Evolutionary conservation across 1,139 yeast genomes (phyloP).

Genomic region (Pichia sp.): DNA sequence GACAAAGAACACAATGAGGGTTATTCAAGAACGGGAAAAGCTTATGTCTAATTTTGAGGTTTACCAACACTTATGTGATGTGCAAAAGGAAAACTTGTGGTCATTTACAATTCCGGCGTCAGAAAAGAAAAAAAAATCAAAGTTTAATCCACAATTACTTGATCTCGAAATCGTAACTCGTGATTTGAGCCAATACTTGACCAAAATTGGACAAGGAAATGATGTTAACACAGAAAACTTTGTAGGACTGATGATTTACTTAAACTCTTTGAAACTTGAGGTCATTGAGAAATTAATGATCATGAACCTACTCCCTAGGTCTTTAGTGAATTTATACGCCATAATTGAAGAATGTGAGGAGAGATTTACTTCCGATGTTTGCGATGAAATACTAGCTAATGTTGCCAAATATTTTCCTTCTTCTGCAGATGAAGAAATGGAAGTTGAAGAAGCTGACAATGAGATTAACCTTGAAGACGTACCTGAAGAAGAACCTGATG

Average conservation of each 20-base stretch:
- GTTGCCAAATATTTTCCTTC: slow-evolving; percentile 45
- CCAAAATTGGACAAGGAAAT: slow-evolving; percentile 25
- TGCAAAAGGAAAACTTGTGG: slow-evolving; percentile 45
- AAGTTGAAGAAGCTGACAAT: slow-evolving; percentile 12
- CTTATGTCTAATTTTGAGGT: slow-evolving; percentile 73
- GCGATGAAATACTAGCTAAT: slow-evolving; percentile 46
- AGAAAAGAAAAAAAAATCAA: slow-evolving; percentile 21
- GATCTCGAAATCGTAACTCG: slow-evolving; percentile 64
- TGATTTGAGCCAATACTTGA: slow-evolving; percentile 40
- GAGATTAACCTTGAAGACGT: slow-evolving; percentile 13
- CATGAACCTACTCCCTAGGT: slow-evolving; percentile 69
- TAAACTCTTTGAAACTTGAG: slow-evolving; percentile 55
- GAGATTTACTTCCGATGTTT: slow-evolving; percentile 59
- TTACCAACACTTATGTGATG: slow-evolving; percentile 45
- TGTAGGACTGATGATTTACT: slow-evolving; percentile 41
- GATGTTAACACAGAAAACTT: slow-evolving; percentile 35
- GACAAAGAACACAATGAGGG: slow-evolving; percentile 28
- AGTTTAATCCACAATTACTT: slow-evolving; percentile 34
- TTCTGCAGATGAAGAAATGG: slow-evolving; percentile 7
- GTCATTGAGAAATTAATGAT: slow-evolving; percentile 83
- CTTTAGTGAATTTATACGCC: slow-evolving; percentile 70
- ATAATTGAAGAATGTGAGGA: slow-evolving; percentile 89
- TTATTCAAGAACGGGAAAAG: slow-evolving; percentile 46
- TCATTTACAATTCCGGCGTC: slow-evolving; percentile 30
- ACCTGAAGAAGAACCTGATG: slow-evolving; percentile 13